phyloP scores from a whole-genome alignment of 768 basidiomycete genomes.

The Xerocomus spinulosus region DNA sequence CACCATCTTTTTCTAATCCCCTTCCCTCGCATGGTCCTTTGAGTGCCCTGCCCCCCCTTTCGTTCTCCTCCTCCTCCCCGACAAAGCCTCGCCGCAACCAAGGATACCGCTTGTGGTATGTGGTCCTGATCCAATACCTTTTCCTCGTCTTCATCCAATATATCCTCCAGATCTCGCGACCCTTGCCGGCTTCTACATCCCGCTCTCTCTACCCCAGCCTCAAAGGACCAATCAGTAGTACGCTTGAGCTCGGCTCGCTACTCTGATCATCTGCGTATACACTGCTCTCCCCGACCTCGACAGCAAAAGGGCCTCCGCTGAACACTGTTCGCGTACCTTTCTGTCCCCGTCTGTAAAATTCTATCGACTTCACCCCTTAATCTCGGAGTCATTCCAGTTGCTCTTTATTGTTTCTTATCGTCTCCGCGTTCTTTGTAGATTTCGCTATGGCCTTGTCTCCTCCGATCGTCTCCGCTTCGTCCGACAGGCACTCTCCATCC shows the following conservation, averaged over 20 bases:
- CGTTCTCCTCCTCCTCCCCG: conserved; percentile 32
- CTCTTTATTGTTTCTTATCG: conserved; percentile 3
- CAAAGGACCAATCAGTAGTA: conserved; percentile 40
- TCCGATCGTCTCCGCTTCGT: conserved; percentile 36
- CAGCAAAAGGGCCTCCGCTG: conserved; percentile 38
- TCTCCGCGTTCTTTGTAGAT: conserved; percentile 16
- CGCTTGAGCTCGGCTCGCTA: conserved; percentile 76
- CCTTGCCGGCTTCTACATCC: conserved; percentile 78
- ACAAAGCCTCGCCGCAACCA: conserved; percentile 43
- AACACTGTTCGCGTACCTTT: conserved; percentile 43
- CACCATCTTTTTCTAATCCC: conserved; percentile 18
- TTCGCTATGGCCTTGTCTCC: conserved; percentile 36
- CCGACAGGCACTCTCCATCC: conserved; percentile 36
- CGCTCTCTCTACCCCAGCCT: conserved; percentile 36
- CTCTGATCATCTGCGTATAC: conserved; percentile 30
- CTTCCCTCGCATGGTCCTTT: conserved; percentile 35
- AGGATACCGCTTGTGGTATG: conserved; percentile 52
- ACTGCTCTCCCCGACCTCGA: conserved; percentile 8
- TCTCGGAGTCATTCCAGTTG: conserved; percentile 7
- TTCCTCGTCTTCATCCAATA: conserved; percentile 1
- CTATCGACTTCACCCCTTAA: conserved; percentile 14
- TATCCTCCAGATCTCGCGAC: conserved; percentile 74
- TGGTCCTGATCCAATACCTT: not conserved
- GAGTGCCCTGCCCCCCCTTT: conserved; percentile 26
- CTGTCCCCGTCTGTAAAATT: conserved; percentile 24